Conservation (phyloP, 2,329 filamentous ascomycete species). For the Nothophoma quercina region DNA sequence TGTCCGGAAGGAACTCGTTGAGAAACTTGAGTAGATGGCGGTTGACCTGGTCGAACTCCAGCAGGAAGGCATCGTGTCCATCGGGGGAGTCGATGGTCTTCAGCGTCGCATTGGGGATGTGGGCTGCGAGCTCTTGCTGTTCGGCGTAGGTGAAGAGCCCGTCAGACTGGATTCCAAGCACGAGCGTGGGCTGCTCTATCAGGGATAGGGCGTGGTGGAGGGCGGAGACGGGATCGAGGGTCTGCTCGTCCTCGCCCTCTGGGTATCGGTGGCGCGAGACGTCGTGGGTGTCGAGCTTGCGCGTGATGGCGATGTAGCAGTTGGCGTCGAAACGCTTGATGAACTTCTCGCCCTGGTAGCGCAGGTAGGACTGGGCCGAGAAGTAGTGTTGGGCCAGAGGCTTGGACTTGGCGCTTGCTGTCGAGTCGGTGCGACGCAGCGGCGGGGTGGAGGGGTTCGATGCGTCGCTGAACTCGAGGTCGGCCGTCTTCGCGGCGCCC, state of each 20-base stretch:
- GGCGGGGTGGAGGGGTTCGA: constrained; percentile 45
- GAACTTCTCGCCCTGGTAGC: constrained; percentile 96
- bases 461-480: constrained; percentile 57
- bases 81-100: constrained; percentile 92
- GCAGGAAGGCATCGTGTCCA: constrained; percentile 92
- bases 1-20: constrained; percentile 81
- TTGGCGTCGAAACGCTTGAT: constrained; percentile 97
- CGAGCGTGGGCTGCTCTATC: constrained; percentile 88
- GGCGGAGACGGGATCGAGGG: constrained; percentile 62
- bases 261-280: constrained; percentile 77
- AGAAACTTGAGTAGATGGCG: constrained; percentile 84
- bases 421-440: constrained; percentile 22
- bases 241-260: constrained; percentile 38
- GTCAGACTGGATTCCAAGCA: constrained; percentile 94
- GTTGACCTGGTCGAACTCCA: constrained; percentile 98
- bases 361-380: constrained; percentile 95
- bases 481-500: constrained; percentile 39
- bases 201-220: constrained; percentile 74
- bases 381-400: constrained; percentile 76
- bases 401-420: constrained; percentile 45
- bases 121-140: constrained; percentile 87
- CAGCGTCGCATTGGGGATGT: constrained; percentile 78
- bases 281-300: constrained; percentile 97
- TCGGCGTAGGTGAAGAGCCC: constrained; percentile 97
- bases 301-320: constrained; percentile 98